These are phyloP conservation scores for Fusarium robinianum DNA, from an alignment of 2,329 filamentous ascomycete genomes.

Conservation along the genomic window DNA sequence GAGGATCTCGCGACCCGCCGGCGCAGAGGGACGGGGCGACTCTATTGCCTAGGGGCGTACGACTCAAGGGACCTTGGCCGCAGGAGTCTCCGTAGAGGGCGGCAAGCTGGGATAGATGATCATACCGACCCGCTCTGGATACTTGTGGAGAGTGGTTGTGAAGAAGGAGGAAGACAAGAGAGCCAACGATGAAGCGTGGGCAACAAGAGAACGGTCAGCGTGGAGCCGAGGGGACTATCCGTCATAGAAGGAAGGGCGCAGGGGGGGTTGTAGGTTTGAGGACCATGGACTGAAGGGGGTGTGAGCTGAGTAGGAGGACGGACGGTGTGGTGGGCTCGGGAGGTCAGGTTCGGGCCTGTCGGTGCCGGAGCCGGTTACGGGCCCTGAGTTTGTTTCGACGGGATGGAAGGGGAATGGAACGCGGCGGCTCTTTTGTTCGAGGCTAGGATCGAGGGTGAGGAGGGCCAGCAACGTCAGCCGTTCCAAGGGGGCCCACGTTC, in stretches of 20 bases:
- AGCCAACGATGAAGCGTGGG: slow-evolving; percentile 32
- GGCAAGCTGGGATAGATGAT: slow-evolving; percentile 37
- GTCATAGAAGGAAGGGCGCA: slow-evolving; percentile 30
- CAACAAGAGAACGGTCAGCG: slow-evolving; percentile 35
- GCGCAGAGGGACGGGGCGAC: slow-evolving; percentile 29
- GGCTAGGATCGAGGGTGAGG: slow-evolving; percentile 35
- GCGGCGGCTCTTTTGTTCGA: slow-evolving; percentile 39
- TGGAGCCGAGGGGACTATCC: slow-evolving; percentile 30
- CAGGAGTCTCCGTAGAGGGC: slow-evolving; percentile 43
- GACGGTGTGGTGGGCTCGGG: slow-evolving; percentile 4
- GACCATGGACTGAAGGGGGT: slow-evolving; percentile 31
- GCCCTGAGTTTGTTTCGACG: slow-evolving; percentile 30
- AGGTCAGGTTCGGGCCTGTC: slow-evolving; percentile 19
- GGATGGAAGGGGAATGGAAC: slow-evolving; percentile 36
- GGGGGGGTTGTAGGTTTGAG: slow-evolving; percentile 25
- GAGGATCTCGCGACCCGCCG: slow-evolving; percentile 29
- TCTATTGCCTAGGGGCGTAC: slow-evolving; percentile 33
- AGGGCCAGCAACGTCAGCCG: slow-evolving; percentile 29
- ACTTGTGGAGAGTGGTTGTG: slow-evolving; percentile 38
- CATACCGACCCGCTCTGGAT: slow-evolving; percentile 45
- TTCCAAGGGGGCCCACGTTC: slow-evolving; percentile 30
- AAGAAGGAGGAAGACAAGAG: slow-evolving; percentile 29
- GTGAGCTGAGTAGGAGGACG: slow-evolving; percentile 30
- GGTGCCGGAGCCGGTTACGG: slow-evolving; percentile 23
- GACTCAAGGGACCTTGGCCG: slow-evolving; percentile 35